Base-by-base conservation (phyloP, 306 rosid species). In the Psophocarpus tetragonolobus region DNA sequence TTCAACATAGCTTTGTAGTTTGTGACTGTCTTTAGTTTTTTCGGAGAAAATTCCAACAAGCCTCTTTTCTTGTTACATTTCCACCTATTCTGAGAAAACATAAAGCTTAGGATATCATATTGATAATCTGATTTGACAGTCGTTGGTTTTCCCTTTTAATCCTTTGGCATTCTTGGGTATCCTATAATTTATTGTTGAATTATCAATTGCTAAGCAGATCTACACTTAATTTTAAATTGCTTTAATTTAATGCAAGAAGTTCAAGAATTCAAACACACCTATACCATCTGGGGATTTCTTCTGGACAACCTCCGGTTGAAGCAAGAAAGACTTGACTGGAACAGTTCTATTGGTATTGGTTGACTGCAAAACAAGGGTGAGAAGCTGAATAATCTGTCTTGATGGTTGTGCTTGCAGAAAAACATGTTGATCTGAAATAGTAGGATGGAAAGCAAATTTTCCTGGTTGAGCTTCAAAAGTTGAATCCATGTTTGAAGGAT, bases 101-200 rank as follows among this genome's bases (percentile, higher is more conserved):
- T 36, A 67, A 38, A 65, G 50, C 56, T 65, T 33, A 42, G 30
- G 48, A 36, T 64, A 24, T 38, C 41, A 65, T 23, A 41, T 65
- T 65, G 56, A 76, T 65, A 48, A 76, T 65, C 53, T 77, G 74
- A 66, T 77, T 66, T 12, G 33, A 67, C 23, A 50, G 21, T 66
- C 17, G 11, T 20, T 15, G 0, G n/a, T 13, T 20, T 68, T 53
- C 75, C 81, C 56, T 67, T 35, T 38, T 20, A 18, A 53, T 53
- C 66, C 33, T 67, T 29, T 17, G 44, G n/a, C 45, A 77, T 27
- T 68, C 27, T 39, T 38, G 44, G 61, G 18, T 56, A 64, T 68
- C 68, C 50, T 41, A 5, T 41, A 50, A 18, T 68, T 56, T 38
- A 42, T 33, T 47, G 18, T 56, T 45, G 44, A 78, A 41, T 30